Base-by-base conservation (phyloP, 257 asterid species). In the Fraxinus excelsior region DNA sequence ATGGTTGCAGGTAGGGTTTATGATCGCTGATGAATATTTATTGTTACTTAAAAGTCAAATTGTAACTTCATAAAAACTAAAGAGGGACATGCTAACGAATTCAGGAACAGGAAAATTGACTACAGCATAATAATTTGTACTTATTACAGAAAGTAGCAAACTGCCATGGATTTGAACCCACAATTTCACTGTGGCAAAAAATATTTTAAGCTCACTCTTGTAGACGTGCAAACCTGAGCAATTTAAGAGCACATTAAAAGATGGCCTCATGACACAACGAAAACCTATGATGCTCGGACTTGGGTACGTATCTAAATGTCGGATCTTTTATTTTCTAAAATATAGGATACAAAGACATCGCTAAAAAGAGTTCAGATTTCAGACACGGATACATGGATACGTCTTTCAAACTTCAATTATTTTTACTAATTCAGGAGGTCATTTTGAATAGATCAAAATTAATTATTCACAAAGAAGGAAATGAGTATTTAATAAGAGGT, bases 41-140 rank as follows among this genome's bases (percentile, higher is more conserved):
- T 65, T 40, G 35, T 31, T 40, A 56, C 69, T 25, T 23, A 46
- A 58, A 5, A 37, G 53, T 29, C 37, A 29, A 64, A 62, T 71
- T 56, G 7, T 23, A 58, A 73, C 7, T 64, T 73, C 75, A 6
- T 10, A 76, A 68, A 23, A 32, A 29, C 14, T 53, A 46, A 71
- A 62, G 49, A 46, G 21, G 19, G 67, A 23, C 42, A 23, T 11
- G 21, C 58, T 74, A 70, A 51, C 19, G 3, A 26, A 74, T 29
- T 56, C 32, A 23, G 65, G 62, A 19, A 68, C 29, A 21, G 46
- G 38, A 56, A 42, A 51, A 82, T 74, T 78, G 71, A 53, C 75
- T 51, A 21, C 16, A 64, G 37, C 67, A 32, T 53, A 80, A 77
- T 37, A 70, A 32, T n/a, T 70, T 60, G 60, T 21, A 67, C 37